Conservation (phyloP, 73 alveolate genomes). For the Stentor coeruleus region DNA sequence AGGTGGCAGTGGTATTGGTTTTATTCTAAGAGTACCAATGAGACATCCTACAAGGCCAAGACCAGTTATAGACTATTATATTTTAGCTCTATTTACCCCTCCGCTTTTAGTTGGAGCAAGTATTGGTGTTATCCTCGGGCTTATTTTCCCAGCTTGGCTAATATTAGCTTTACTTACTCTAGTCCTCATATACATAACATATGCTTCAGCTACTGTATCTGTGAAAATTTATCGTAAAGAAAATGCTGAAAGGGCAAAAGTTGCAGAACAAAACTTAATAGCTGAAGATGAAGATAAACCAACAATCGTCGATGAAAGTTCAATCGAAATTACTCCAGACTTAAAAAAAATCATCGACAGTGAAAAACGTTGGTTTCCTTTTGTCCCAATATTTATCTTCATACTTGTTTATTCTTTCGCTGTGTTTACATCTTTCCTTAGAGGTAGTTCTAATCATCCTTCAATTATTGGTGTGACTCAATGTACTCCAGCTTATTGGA, state of each 20-base stretch:
- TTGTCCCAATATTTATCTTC: not conserved
- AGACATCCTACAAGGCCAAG: slow-evolving; percentile 24
- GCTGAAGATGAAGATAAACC: not conserved
- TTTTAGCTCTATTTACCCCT: not conserved
- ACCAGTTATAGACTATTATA: slow-evolving; percentile 20
- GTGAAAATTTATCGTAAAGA: not conserved
- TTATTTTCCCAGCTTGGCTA: slow-evolving; percentile 21
- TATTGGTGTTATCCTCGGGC: slow-evolving; percentile 20
- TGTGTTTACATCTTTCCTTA: not conserved
- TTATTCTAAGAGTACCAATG: not conserved
- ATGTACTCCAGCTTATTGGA: not conserved
- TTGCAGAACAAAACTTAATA: not conserved
- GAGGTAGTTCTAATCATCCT: not conserved
- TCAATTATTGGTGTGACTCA: slow-evolving; percentile 17
- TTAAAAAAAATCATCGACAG: not conserved
- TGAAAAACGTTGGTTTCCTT: slow-evolving; percentile 1
- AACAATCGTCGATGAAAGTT: not conserved
- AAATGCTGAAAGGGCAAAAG: not conserved
- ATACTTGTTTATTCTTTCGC: not conserved
- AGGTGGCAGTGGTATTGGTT: not conserved
- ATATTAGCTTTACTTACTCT: slow-evolving; percentile 9
- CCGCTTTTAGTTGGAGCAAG: slow-evolving; percentile 18
- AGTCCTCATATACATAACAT: not conserved
- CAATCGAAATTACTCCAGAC: not conserved
- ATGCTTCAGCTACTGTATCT: not conserved